Percentiles rank a stretch among this genome's conserved stretches.
phyloP scores from a whole-genome alignment of 371 early-diverging fungal species.

The Syncephalastrum racemosum region DNA sequence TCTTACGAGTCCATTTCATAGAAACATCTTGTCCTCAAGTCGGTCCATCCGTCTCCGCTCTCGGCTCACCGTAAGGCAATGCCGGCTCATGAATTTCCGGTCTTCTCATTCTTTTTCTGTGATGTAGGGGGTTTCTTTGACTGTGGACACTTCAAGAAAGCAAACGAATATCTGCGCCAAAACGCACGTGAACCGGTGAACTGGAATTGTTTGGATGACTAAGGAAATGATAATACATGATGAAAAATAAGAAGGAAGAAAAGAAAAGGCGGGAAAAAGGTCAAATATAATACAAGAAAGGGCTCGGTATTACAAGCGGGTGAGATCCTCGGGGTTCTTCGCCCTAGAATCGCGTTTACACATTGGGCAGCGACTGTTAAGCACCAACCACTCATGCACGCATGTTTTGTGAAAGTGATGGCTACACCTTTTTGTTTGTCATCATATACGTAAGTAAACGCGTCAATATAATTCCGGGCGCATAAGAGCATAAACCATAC shows the following conservation, averaged over 20 bases:
- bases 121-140: slow-evolving; percentile 78
- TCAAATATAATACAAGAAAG: slow-evolving; percentile 1
- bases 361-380: slow-evolving; percentile 37
- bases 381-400: slow-evolving; percentile 32
- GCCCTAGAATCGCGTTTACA: slow-evolving; percentile 31
- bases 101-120: background rate
- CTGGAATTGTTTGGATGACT: slow-evolving; percentile 65
- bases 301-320: background rate
- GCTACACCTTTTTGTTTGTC: slow-evolving; percentile 26
- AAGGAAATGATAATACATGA: slow-evolving; percentile 1
- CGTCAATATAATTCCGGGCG: background rate
- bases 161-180: slow-evolving; percentile 87
- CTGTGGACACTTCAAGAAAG: slow-evolving; percentile 86
- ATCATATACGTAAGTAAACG: background rate
- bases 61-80: slow-evolving; percentile 65
- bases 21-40: slow-evolving; percentile 85
- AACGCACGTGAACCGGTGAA: slow-evolving; percentile 66
- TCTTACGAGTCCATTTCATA: slow-evolving; percentile 11
- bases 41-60: slow-evolving; percentile 96
- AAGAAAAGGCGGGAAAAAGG: background rate
- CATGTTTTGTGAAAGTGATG: slow-evolving; percentile 42
- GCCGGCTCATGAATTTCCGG: background rate
- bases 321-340: slow-evolving; percentile 11
- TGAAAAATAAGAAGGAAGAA: slow-evolving; percentile 5
- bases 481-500: slow-evolving; percentile 21